Evolutionary conservation across 192 early-diverging fungal species (phyloP), one percentile per base, ranked within the genome.

Genomic region (Glomus cerebriforme): DNA sequence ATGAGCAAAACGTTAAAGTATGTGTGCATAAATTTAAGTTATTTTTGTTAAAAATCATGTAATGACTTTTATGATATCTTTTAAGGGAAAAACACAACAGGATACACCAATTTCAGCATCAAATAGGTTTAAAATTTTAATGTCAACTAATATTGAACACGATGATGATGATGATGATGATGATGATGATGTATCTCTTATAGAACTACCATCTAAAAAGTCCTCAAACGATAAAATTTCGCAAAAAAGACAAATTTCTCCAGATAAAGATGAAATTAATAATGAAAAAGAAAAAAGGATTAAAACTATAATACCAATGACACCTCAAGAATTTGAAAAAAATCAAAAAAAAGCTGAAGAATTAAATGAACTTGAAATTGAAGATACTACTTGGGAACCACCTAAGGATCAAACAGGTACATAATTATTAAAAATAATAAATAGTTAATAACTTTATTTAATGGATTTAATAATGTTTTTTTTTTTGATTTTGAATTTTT

Each of bases 321-420:
- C 74, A 39, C 60, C 60, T 26, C 7, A 76, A 43, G 60, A 76
- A 45, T 64, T 65, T 64, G 60, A 76, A 43, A 59, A 47, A 45
- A 31, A 76, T 29, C 35, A 64, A 60, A 59, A 15, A 74, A 60
- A 59, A 22, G 31, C 19, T 9, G 19, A 64, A 45, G 74, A 60
- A 64, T 58, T 45, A 43, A 60, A 76, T 43, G 59, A 76, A 27
- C 13, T 63, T 47, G 74, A 76, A 63, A 13, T 64, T 13, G 74
- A 76, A 64, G 74, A 60, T 31, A 62, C 35, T 2, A 76, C 37
- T 31, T 76, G 74, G 74, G 74, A 76, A 43, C 74, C 74, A 43
- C 74, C 74, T 76, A 26, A 76, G 10, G 74, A 32, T 15, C 74
- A 76, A 64, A 64, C 39, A 64, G 74, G 74, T 29, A n/a, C 19